Percentiles rank a stretch among this genome's conserved stretches.
phyloP scores from a whole-genome alignment of 148 eudicot genomes.

The Spergularia bocconei region DNA sequence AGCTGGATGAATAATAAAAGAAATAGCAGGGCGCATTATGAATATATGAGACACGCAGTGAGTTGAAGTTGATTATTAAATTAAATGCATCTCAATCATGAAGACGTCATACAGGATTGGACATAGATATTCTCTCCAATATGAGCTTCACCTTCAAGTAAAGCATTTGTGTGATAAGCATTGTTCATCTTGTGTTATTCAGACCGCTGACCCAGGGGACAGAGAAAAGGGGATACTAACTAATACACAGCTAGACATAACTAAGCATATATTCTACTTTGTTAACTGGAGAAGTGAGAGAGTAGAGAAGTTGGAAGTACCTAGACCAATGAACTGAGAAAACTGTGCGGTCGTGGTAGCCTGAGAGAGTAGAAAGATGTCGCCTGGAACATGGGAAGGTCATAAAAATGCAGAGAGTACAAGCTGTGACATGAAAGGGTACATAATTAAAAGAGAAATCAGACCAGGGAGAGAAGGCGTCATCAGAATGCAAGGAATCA shows the following conservation, averaged over 20 bases:
- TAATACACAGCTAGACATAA: not conserved
- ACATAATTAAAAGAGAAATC: slow-evolving; percentile 20
- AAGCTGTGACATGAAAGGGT: slow-evolving; percentile 9
- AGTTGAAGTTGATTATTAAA: too few species aligned
- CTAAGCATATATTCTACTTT: not conserved
- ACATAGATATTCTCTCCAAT: not conserved
- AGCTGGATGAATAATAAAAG: not conserved
- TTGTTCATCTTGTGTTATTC: not conserved
- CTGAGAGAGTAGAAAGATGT: slow-evolving; percentile 81
- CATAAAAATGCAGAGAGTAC: not conserved
- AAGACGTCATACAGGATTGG: too few species aligned
- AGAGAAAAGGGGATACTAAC: not conserved
- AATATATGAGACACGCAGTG: too few species aligned
- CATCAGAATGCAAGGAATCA: slow-evolving; percentile 50
- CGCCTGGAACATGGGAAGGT: slow-evolving; percentile 49
- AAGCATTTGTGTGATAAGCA: not conserved
- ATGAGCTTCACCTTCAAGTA: not conserved
- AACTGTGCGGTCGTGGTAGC: slow-evolving; percentile 91
- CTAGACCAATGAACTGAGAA: slow-evolving; percentile 96
- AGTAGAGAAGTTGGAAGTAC: slow-evolving; percentile 24
- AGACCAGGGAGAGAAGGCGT: slow-evolving; percentile 70
- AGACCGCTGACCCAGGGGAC: not conserved
- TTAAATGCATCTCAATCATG: too few species aligned
- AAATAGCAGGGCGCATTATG: too few species aligned
- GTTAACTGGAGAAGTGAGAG: not conserved